Percentiles rank a stretch among this genome's conserved stretches.
Evolutionary conservation across 2,329 filamentous ascomycete species (phyloP).

Genomic region (Hyphodiscus sp.): DNA sequence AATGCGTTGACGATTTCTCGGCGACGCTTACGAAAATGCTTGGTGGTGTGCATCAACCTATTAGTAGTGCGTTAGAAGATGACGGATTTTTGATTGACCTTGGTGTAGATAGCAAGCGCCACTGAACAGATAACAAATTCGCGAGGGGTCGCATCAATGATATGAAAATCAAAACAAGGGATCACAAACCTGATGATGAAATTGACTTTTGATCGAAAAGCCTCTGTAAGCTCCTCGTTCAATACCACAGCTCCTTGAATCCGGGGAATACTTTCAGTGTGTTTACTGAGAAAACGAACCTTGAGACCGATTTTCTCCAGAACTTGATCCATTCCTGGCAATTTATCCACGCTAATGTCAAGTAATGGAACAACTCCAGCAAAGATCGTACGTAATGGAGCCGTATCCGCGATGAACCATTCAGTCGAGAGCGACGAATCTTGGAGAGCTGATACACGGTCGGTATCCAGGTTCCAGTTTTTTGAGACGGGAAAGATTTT

Average conservation of each 20-base stretch:
- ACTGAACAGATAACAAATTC: no score
- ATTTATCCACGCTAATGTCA: slow-evolving; percentile 5
- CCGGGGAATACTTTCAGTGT: slow-evolving; percentile 1
- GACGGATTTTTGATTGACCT: no score
- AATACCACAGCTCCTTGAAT: slow-evolving; percentile 1
- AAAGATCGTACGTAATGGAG: slow-evolving; percentile 5
- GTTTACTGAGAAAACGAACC: slow-evolving; percentile 1
- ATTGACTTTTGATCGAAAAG: slow-evolving; percentile 3
- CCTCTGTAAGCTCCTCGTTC: slow-evolving; percentile 1
- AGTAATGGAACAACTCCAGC: slow-evolving; percentile 7
- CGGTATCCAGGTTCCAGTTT: slow-evolving; percentile 4
- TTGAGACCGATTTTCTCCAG: slow-evolving; percentile 2
- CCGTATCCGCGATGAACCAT: slow-evolving; percentile 8
- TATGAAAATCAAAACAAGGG: no score
- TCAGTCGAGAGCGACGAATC: background rate
- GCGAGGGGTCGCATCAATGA: no score
- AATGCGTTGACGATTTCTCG: slow-evolving; percentile 2
- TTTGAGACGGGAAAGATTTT: slow-evolving; percentile 5
- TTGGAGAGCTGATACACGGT: background rate
- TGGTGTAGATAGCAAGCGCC: no score
- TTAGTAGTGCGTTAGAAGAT: background rate
- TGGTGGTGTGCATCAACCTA: slow-evolving; percentile 5
- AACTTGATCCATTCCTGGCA: slow-evolving; percentile 1
- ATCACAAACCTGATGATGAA: slow-evolving; percentile 5
- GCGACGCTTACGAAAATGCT: background rate